Evolutionary conservation across 1,139 yeast species (phyloP).

Genomic region (Kluyveromyces sp.): DNA sequence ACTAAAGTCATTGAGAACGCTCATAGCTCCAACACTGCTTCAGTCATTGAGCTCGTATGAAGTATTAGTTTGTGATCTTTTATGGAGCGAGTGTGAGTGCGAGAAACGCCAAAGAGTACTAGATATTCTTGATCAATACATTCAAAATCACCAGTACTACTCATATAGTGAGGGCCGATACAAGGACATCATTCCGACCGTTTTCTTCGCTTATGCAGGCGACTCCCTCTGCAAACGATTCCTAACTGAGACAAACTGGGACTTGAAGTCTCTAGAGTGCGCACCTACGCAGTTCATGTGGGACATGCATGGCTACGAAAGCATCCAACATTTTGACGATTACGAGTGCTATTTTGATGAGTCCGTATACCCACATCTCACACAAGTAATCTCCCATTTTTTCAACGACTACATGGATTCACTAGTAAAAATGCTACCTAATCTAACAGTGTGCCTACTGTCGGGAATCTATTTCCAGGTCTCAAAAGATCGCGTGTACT

Average conservation of each 20-base stretch:
- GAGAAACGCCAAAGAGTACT: conserved; percentile 44
- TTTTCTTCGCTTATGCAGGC: conserved; percentile 48
- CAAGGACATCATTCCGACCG: conserved; percentile 55
- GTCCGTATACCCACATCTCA: conserved; percentile 27
- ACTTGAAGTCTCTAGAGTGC: conserved; percentile 19
- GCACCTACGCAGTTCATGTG: conserved; percentile 35
- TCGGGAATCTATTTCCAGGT: conserved; percentile 28
- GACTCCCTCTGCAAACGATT: conserved; percentile 37
- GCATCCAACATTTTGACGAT: conserved; percentile 33
- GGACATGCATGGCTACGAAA: conserved; percentile 39
- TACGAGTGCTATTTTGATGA: conserved; percentile 34
- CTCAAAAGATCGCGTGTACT: conserved; percentile 13
- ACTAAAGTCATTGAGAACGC: conserved; percentile 36
- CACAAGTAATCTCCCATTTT: conserved; percentile 36
- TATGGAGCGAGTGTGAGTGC: conserved; percentile 76
- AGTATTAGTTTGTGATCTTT: conserved; percentile 55
- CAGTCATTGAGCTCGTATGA: conserved; percentile 61
- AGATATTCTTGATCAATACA: conserved; percentile 46
- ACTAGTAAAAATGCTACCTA: conserved; percentile 28
- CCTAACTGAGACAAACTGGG: conserved; percentile 27
- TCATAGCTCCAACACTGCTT: conserved; percentile 52
- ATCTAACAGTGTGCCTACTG: conserved; percentile 19
- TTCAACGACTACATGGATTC: conserved; percentile 33
- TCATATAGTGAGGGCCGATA: conserved; percentile 39
- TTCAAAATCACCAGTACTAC: conserved; percentile 57